Percentiles rank a stretch among this genome's conserved stretches.
Evolutionary conservation across 352 stramenopile genomes (phyloP).

Genomic region (Phytopythium oedochilum): DNA sequence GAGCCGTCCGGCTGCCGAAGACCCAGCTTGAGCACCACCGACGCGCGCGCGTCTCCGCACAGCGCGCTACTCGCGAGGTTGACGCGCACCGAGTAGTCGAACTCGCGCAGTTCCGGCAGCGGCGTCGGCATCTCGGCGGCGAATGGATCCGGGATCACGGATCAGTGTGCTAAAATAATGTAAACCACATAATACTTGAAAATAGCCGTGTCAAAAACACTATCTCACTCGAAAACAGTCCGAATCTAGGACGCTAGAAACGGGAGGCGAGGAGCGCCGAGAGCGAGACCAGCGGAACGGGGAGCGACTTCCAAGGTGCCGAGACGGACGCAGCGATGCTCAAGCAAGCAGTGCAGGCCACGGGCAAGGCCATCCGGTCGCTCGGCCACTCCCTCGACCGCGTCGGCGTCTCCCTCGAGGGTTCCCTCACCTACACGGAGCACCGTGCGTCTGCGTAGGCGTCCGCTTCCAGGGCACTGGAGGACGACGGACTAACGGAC

Average conservation of each 20-base stretch:
- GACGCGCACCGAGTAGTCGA: constrained; percentile 74
- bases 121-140: not conserved
- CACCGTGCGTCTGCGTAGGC: constrained; percentile 46
- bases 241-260: constrained; percentile 16
- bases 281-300: constrained; percentile 29
- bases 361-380: constrained; percentile 82
- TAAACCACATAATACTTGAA: too few relatives aligned
- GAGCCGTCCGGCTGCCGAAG: constrained; percentile 19
- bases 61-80: constrained; percentile 54
- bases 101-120: constrained; percentile 33
- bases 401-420: constrained; percentile 78
- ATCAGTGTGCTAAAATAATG: too few relatives aligned
- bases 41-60: constrained; percentile 33
- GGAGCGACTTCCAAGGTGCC: constrained; percentile 7
- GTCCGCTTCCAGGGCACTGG: not conserved
- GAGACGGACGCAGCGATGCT: constrained; percentile 31
- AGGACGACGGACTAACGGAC: constrained; percentile 1
- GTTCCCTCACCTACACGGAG: constrained; percentile 81
- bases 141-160: too few relatives aligned
- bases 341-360: constrained; percentile 57
- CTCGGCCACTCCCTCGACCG: constrained; percentile 84
- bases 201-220: too few relatives aligned
- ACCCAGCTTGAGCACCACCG: constrained; percentile 52
- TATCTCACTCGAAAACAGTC: constrained; percentile 3
- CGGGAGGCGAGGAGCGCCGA: constrained; percentile 16